Evolutionary conservation across 2,329 filamentous ascomycete genomes (phyloP), one percentile per base, ranked within the genome.

Genomic region (Aureobasidium sp.): DNA sequence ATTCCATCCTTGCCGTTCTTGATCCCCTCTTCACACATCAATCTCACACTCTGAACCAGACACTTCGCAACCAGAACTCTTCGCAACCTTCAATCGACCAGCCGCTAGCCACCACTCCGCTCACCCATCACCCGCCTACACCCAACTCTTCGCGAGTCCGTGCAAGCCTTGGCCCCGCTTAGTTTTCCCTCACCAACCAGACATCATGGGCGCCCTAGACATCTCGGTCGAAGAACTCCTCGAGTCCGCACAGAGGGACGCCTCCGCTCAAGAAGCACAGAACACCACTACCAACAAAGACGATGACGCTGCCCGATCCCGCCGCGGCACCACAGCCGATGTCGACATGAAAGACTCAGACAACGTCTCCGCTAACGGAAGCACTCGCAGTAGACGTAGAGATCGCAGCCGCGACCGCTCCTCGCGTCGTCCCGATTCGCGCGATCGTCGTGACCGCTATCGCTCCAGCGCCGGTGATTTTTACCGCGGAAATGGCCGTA

Each of bases 201-300:
- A 50, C 50, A 55, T 30, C 42, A 59, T 59, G 57, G 56, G 54
- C 25, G 48, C 49, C 39, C 34, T 58, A 47, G 53, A 55, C 35
- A 55, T 56, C 38, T 56, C 53, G 67, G 88, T 96, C 63, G 90
- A 96, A 77, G 88, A 89, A 60, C 80, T 96, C 60, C 83, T 96
- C 62, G 90, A 95, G 71, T 88, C 86, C 37, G 56, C 57, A 24
- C 56, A 57, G 49, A 53, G 52, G 56, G 51, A 54, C 44, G 49
- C 38, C 17, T 49, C 17, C 32, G 55, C 48, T 39, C 56, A 45
- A 53, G 55, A 50, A 48, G 88, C 87, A 58, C 88, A 87, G 49
- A 84, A 83, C 67, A 76, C 77, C 41, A 59, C 62, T 40, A 55
- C 65, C 34, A 61, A 16, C 65, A 55, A 64, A 49, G 70, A 71